Base-by-base conservation (phyloP, 2,329 filamentous ascomycete genomes). In the Fonsecaea erecta region DNA sequence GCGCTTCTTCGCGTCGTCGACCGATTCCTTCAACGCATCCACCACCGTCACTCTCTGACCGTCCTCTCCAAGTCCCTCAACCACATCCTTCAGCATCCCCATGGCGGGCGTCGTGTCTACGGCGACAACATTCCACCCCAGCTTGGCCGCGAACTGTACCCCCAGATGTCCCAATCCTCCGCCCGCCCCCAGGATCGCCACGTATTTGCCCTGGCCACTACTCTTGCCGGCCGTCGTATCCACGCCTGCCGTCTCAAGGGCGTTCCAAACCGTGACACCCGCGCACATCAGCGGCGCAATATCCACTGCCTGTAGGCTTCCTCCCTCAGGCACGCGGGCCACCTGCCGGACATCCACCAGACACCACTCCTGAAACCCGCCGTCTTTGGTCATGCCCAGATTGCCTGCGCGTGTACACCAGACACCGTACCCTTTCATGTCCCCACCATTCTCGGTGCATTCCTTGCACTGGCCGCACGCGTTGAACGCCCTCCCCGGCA, bases 241-340 rank as follows among this genome's bases (percentile, higher is more conserved):
- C 51, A 66, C 46, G 14, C 63, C 68, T 1, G 62, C 64, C 26
- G 75, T 70, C 68, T 79, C 80, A 7, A 82, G 64, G 0, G 80
- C 78, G 1, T 74, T 75, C 61, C 77, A 80, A 8, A 81, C 74
- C 18, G 78, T 81, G 18, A 80, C 73, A 1, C 79, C 78, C 3
- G 79, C 78, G 58, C 78, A 81, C 78, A 81, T 81, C 51, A 81
- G 69, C 24, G 76, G 75, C 4, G 79, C 77, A 1, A 77, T 73
- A 8, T 81, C 76, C 2, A 77, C 75, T 4, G 76, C 72, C 1
- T 70, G 71, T 70, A 81, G 70, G 0, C 54, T 58, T 11, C 53
- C 64, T 14, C 52, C 59, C 1, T 74, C 71, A 2, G 76, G 79
- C 34, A 56, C 72, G 56, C 57, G 52, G 34, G 65, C 70, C 2